Evolutionary conservation across 2,329 filamentous ascomycete genomes (phyloP), one percentile per base, ranked within the genome.

Genomic region (Diaporthe citrichinensis): DNA sequence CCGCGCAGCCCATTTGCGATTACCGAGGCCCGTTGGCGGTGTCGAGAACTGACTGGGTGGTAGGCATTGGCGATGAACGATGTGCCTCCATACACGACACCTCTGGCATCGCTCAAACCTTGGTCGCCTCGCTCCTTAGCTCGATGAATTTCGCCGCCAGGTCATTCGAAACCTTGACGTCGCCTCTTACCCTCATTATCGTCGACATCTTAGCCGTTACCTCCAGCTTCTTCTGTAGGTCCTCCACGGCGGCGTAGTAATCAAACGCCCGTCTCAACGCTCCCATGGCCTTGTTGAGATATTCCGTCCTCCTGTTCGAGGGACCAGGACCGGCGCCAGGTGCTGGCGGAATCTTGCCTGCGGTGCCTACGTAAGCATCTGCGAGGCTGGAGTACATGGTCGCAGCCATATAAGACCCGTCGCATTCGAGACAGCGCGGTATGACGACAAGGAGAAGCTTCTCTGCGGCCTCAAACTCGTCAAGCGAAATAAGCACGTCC

Each of bases 141-240:
- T 90, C 89, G 57, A 93, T 82, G 81, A 94, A 94, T 78, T 89
- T 90, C 3, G 91, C 90, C 2, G 92, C 92, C 79, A 89, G 93
- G 77, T 93, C 91, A 79, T 93, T 93, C 1, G 92, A 91, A 77
- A 92, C 79, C 25, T 86, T 87, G 78, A 87, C 83, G 79, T 95
- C 93, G 0, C 93, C 94, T 10, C 90, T 88, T 62, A 93, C 85
- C 82, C 92, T 92, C 87, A 94, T 94, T 69, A 97, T 89, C 69
- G 92, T 92, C 4, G 94, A 93, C 84, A 95, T 96, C 87, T 97
- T 97, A 28, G 93, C 93, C 85, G 96, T 90, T 87, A 94, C 92
- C 83, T 95, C 93, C 80, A 94, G 93, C 84, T 94, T 93, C 72
- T 91, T 92, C n/a, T 87, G 85, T 20, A 92, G 85, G 81, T 94